phyloP scores from a whole-genome alignment of 2,329 filamentous ascomycete genomes.

The Diplodia sapinea region DNA sequence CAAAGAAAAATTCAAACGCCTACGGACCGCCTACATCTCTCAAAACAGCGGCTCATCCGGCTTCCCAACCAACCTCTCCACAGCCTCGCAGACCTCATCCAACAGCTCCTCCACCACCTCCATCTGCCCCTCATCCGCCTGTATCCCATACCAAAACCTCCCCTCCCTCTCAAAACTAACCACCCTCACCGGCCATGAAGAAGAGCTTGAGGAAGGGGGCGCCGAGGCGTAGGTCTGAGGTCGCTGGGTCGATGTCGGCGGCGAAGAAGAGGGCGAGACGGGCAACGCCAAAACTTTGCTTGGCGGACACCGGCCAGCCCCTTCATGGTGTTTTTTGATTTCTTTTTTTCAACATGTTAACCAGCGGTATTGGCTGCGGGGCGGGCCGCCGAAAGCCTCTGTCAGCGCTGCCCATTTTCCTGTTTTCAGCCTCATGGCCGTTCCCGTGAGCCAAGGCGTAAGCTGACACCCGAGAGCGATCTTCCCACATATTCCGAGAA shows the following conservation, averaged over 20 bases:
- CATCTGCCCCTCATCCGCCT: neutral
- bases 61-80: neutral
- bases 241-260: conserved; percentile 55
- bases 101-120: neutral
- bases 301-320: no score
- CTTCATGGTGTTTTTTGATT: no score
- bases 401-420: no score
- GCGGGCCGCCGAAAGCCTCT: no score
- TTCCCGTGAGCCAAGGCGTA: no score
- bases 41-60: conserved; percentile 2
- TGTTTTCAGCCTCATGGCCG: no score
- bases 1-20: no score
- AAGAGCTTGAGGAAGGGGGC: conserved; percentile 61
- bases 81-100: neutral
- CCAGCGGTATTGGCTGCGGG: no score
- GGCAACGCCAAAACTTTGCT: no score
- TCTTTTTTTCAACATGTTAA: no score
- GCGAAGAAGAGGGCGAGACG: conserved; percentile 53
- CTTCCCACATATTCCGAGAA: no score
- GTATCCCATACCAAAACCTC: conserved; percentile 34
- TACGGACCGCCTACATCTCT: neutral
- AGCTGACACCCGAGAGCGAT: no score
- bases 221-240: conserved; percentile 61
- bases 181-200: conserved; percentile 53
- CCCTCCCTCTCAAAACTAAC: conserved; percentile 31